Conservation (phyloP, 768 basidiomycete genomes). For the Macrolepiota fuliginosa region DNA sequence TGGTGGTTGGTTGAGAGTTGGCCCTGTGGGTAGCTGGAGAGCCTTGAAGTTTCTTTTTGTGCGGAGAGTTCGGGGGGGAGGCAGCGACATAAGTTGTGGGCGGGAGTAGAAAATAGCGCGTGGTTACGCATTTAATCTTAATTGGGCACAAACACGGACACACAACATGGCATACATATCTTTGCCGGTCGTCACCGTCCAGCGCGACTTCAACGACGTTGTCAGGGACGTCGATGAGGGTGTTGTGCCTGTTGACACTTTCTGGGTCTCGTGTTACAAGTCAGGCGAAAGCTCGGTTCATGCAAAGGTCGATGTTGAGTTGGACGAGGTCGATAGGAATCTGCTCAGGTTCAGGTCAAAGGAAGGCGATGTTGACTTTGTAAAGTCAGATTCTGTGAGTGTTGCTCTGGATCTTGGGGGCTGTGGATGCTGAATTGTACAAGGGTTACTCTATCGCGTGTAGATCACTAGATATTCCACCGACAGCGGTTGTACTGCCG, state of each 20-base stretch:
- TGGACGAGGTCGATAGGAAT: constrained; percentile 53
- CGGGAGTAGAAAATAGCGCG: not conserved
- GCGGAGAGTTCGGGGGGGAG: constrained; percentile 50
- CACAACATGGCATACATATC: constrained; percentile 12
- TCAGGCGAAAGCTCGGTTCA: constrained; percentile 53
- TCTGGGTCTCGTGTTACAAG: constrained; percentile 75
- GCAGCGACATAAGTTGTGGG: not conserved
- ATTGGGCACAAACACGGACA: not conserved
- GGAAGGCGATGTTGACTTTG: constrained; percentile 49
- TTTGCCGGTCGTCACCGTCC: constrained; percentile 55
- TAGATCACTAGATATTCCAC: constrained; percentile 39
- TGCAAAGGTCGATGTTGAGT: constrained; percentile 52
- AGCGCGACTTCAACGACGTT: constrained; percentile 59
- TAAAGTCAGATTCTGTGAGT: constrained; percentile 27
- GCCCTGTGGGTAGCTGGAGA: constrained; percentile 59
- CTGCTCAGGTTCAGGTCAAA: constrained; percentile 41
- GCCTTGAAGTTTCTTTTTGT: constrained; percentile 92
- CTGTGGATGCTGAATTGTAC: not conserved
- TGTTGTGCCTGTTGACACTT: constrained; percentile 52
- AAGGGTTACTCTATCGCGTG: constrained; percentile 46
- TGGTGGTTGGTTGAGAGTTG: constrained; percentile 2
- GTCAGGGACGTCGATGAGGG: constrained; percentile 64
- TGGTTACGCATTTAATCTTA: not conserved
- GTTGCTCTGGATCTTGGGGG: constrained; percentile 21
- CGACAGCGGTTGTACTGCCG: constrained; percentile 7